These are phyloP conservation scores for Colletotrichum godetiae DNA, from an alignment of 2,329 filamentous ascomycete species.

Conservation along the genomic window DNA sequence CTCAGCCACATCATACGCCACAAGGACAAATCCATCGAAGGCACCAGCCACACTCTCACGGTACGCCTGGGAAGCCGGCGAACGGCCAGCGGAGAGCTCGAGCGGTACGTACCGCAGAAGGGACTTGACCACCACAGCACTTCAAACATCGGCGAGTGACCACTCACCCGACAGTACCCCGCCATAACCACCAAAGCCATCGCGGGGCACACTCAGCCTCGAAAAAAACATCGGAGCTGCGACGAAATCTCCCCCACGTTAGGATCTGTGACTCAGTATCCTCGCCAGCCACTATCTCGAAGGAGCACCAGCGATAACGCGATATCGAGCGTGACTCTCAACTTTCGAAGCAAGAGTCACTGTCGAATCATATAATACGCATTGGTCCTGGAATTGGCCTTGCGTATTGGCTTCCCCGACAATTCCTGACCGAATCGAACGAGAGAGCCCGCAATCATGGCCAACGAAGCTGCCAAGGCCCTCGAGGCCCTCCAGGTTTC, in stretches of 20 bases:
- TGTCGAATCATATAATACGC: conserved; percentile 1
- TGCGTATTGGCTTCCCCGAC: background rate
- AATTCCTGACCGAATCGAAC: conserved; percentile 6
- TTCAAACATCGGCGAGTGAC: conserved; percentile 17
- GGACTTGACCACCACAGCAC: background rate
- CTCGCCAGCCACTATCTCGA: conserved; percentile 11
- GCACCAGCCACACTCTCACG: background rate
- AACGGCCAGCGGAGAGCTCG: background rate
- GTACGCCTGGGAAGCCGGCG: background rate
- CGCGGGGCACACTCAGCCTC: conserved; percentile 37
- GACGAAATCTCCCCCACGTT: conserved; percentile 30
- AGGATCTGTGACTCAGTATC: conserved; percentile 33
- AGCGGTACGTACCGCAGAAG: conserved; percentile 6
- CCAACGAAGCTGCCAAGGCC: conserved; percentile 57
- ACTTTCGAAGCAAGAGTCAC: background rate
- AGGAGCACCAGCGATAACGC: conserved; percentile 17
- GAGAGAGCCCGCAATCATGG: conserved; percentile 51
- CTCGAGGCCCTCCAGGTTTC: conserved; percentile 64
- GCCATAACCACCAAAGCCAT: conserved; percentile 31
- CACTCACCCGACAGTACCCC: conserved; percentile 33
- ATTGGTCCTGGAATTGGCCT: conserved; percentile 22
- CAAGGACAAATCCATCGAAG: background rate
- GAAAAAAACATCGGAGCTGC: conserved; percentile 35
- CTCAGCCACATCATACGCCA: conserved; percentile 1
- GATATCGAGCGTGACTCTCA: conserved; percentile 7